Evolutionary conservation across 164 flowering plant species (phyloP), one percentile per base, ranked within the genome.

Genomic region (Vitis cinerea): DNA sequence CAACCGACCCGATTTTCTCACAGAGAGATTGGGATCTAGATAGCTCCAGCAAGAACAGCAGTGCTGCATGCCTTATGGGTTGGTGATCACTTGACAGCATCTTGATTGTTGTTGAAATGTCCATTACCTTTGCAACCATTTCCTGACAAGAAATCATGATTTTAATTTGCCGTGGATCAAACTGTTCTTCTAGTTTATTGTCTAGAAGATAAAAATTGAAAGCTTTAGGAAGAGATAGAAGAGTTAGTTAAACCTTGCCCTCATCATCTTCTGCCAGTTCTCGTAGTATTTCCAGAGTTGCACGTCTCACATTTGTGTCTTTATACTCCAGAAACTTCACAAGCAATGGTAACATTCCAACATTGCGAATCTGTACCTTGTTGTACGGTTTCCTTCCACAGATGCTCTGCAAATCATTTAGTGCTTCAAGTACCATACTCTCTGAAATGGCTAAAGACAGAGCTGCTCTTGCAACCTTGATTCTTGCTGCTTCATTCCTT

Each of bases 401-500:
- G 61, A 89, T 74, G 10, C 37, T 30, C 63, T 75, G 88, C 79
- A 91, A 66, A 69, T 91, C 89, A 23, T 74, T 73, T 23, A 89
- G 68, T 62, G 97, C 90, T 71, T 89, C 91, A 48, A 84, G 74
- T 5, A 91, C 77, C 93, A 89, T 85, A 47, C 59, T 75, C 12
- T 80, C 83, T 37, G 97, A 84, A 68, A 86, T 83, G 19, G 85
- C 91, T 44, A 83, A 59, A 16, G 91, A 82, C 63, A 91, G 72
- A 47, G 93, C 91, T 59, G 92, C 84, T 23, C 85, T 79, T 0
- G 86, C 83, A 37, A 82, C 83, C 69, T 87, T 90, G 52, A 91
- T 86, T 66, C 85, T 77, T 27, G 85, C 81, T 27, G 77, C 80
- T 66, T 88, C 91, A 74, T 91, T 87, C 75, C 94, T 83, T 61